Base-by-base conservation (phyloP, 2,329 filamentous ascomycete species). In the Aureobasidium sp. region DNA sequence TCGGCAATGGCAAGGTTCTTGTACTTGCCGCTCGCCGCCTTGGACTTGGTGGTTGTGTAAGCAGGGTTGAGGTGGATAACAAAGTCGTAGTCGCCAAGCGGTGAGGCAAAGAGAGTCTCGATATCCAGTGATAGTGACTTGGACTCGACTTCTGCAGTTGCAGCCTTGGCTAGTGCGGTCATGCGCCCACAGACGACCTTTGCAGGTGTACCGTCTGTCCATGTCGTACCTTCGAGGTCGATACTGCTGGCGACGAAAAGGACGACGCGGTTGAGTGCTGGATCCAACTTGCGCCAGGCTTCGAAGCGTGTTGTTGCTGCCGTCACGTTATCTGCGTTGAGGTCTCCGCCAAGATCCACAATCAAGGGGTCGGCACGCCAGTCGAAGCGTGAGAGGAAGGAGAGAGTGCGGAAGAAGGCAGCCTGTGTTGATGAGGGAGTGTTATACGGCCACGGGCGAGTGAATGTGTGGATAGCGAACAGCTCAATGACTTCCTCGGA, bases 211-310 rank as follows among this genome's bases (percentile, higher is more conserved):
- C 82, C 82, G 57, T 91, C 83, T 0, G 88, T 96, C 81, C 91
- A 97, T 0, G 87, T 88, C 8, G 87, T 84, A 3, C 94, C 94
- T 37, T 88, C 88, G 5, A 78, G 75, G 68, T 97, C 91, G 65
- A 89, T 78, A 59, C 89, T 88, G 0, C 90, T 91, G 2, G 91
- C 91, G 4, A 88, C 88, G 69, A 97, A 89, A 42, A 97, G 77
- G 21, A 88, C 86, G 3, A 90, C 84, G 64, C 86, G 86, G 74
- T 94, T 96, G 86, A 97, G 89, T 59, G 83, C 85, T 1, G 92
- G 91, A 69, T 99, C 94, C 59, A 94, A 86, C 66, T 88, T 90
- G 62, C 94, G 83, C 90, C 91, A 96, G 15, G 88, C 86, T 64
- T 90, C 85, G 63, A 97, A 87, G 25, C 88, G 85, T 4, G 86